Evolutionary conservation across 2,329 filamentous ascomycete genomes (phyloP).

Genomic region (Fusarium lateritium): DNA sequence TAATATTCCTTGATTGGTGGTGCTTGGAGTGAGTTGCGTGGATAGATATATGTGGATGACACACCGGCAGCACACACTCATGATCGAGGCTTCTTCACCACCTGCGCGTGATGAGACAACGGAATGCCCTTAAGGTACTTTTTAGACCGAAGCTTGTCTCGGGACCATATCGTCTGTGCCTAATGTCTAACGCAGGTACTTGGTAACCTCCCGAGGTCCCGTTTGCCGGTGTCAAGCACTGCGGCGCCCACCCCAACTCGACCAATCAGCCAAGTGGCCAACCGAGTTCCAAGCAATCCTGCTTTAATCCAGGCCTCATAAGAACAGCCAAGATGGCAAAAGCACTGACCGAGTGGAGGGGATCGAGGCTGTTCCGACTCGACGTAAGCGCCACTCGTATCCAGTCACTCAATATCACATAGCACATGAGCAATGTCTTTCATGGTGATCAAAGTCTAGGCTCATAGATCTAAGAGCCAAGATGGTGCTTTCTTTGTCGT

Average conservation of each 20-base stretch:
- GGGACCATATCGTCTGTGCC: neutral
- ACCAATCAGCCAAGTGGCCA: neutral
- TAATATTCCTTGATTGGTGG: too few species aligned
- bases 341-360: neutral
- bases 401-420: neutral
- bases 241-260: neutral
- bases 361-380: neutral
- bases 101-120: too few species aligned
- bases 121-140: too few species aligned
- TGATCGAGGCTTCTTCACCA: too few species aligned
- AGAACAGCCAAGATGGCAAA: neutral
- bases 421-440: slow-evolving; percentile 18
- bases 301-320: neutral
- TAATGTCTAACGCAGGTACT: neutral
- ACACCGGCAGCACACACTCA: too few species aligned
- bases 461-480: neutral
- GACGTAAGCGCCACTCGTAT: slow-evolving; percentile 4
- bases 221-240: slow-evolving; percentile 26
- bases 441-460: neutral
- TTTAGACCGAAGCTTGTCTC: too few species aligned
- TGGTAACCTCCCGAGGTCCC: neutral
- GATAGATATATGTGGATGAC: too few species aligned
- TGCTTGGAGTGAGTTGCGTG: too few species aligned
- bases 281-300: neutral
- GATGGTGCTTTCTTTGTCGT: neutral